phyloP scores from a whole-genome alignment of 352 stramenopile genomes.

The Phytopythium sindhum region DNA sequence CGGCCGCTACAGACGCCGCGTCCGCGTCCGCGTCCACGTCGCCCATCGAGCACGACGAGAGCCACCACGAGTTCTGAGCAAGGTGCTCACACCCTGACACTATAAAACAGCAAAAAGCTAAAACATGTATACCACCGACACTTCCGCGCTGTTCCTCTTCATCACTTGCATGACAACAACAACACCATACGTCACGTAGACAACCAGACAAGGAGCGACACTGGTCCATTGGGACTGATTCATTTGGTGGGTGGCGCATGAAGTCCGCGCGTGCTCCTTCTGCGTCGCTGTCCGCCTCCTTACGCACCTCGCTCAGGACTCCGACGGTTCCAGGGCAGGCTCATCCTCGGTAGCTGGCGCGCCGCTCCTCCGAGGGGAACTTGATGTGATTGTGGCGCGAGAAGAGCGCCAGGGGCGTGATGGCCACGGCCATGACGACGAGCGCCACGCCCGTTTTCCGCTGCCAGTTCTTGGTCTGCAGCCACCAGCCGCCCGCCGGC shows the following conservation, averaged over 20 bases:
- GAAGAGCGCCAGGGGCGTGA: constrained; percentile 53
- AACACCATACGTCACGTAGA: no score
- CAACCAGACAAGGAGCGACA: no score
- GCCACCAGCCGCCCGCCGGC: constrained; percentile 81
- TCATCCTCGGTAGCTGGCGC: constrained; percentile 10
- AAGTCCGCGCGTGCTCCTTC: no score
- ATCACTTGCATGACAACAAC: no score
- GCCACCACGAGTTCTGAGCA: constrained; percentile 56
- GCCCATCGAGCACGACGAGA: constrained; percentile 40
- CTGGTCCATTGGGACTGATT: neutral
- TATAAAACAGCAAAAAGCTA: constrained; percentile 6
- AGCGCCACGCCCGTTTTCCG: constrained; percentile 66
- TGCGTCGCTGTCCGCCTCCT: no score
- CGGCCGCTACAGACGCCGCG: constrained; percentile 15
- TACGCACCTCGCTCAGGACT: no score
- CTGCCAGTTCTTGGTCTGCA: constrained; percentile 82
- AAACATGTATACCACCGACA: neutral
- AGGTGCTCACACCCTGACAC: neutral
- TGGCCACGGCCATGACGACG: constrained; percentile 40
- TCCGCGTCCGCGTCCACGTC: constrained; percentile 20
- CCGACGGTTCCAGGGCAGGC: neutral
- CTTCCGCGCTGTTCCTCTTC: neutral
- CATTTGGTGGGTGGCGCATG: neutral
- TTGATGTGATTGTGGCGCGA: constrained; percentile 67
- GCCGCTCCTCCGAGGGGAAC: constrained; percentile 67